Evolutionary conservation across 768 basidiomycete genomes (phyloP).

Genomic region (Saitozyma podzolica): DNA sequence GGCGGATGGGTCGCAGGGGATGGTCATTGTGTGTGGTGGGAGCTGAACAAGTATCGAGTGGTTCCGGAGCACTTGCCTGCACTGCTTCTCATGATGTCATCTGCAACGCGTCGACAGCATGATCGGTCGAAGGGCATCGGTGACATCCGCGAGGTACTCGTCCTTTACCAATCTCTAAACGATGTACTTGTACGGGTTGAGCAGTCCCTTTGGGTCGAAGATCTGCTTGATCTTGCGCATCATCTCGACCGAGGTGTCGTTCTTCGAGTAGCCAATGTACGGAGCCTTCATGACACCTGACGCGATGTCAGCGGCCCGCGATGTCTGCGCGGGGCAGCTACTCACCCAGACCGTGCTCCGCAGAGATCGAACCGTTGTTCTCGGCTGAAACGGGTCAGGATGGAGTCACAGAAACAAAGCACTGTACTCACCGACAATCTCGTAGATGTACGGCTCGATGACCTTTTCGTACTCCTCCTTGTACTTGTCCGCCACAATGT

Average conservation of each 20-base stretch:
- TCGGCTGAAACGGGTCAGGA: conserved; percentile 43
- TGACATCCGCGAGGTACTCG: no score
- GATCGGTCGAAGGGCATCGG: no score
- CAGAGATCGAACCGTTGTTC: conserved; percentile 85
- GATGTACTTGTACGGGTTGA: conserved; percentile 61
- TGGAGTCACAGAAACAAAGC: background rate
- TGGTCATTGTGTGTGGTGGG: no score
- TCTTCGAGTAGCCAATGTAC: conserved; percentile 85
- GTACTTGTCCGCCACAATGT: conserved; percentile 80
- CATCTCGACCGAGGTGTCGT: conserved; percentile 70
- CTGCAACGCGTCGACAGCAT: no score
- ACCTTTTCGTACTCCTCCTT: conserved; percentile 78
- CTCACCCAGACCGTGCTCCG: conserved; percentile 84
- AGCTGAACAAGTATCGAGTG: no score
- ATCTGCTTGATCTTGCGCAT: conserved; percentile 88
- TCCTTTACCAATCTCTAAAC: background rate
- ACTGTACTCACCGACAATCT: conserved; percentile 69
- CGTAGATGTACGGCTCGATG: conserved; percentile 92
- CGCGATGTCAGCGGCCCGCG: background rate
- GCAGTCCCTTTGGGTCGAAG: conserved; percentile 86
- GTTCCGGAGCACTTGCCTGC: no score
- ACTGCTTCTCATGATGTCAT: no score
- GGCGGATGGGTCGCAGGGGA: no score
- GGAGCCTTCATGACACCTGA: conserved; percentile 83
- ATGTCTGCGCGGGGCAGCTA: background rate